Evolutionary conservation across 495 filamentous ascomycete genomes (phyloP), one percentile per base, ranked within the genome.

Genomic region (Hypoxylon cercidicola): DNA sequence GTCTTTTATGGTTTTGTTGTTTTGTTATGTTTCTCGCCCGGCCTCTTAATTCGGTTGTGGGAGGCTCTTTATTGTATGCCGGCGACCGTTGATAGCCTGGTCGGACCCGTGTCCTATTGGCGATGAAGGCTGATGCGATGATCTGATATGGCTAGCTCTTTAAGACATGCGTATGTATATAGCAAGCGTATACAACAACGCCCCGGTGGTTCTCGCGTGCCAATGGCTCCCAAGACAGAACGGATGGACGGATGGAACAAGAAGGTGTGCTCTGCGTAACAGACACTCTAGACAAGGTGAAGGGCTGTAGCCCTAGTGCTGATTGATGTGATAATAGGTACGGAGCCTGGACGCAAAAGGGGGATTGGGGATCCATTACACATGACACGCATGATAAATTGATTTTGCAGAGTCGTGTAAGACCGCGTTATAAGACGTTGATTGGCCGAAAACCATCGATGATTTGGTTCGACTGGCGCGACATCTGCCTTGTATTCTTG

Each of bases 301-400:
- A 60, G 48, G 55, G 48, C 55, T 35, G 44, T 20, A 60, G 52
- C 57, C 53, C 40, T 19, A 61, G 50, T 44, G 43, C 55, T 37
- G 28, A 56, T 68, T 68, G 59, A 68, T 55, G 60, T 62, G 60
- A 65, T 57, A 60, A 56, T 12, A 44, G 15, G 19, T 47, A 60
- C 40, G 51, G 60, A 60, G 50, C 43, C 35, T 30, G 51, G 7
- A 57, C 61, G 66, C 57, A 69, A 65, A 60, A 55, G 58, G 62
- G 71, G 68, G 25, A 28, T 28, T n/a, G 62, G 50, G 55, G 69
- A 66, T 65, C 60, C 65, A 64, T 64, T 69, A 58, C 67, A 66
- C 69, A 71, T 65, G 70, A 73, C 68, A 75, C 71, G 71, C 72
- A 73, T 72, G 58, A 63, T 64, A 62, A 67, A 75, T 72, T 71